These are phyloP conservation scores for Leccinum uliginosum DNA, from an alignment of 768 basidiomycete species.

Conservation along the genomic window DNA sequence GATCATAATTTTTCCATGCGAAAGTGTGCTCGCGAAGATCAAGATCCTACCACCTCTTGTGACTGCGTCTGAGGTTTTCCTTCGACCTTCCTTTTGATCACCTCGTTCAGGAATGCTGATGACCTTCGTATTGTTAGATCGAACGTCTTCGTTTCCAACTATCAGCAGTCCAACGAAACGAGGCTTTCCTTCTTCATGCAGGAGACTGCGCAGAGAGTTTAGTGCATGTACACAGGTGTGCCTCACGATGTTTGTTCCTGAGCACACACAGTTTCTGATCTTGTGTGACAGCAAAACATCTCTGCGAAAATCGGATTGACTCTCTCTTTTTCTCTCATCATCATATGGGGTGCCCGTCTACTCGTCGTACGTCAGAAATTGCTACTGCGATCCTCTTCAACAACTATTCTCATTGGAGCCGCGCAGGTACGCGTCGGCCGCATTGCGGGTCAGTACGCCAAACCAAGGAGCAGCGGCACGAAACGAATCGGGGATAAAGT, in stretches of 20 bases:
- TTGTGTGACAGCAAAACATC: conserved; percentile 65
- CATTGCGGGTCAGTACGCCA: conserved; percentile 96
- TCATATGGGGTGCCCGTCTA: conserved; percentile 88
- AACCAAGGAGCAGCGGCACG: conserved; percentile 80
- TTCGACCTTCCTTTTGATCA: not conserved
- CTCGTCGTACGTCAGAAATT: conserved; percentile 66
- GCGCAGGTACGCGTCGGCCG: conserved; percentile 74
- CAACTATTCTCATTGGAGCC: conserved; percentile 2
- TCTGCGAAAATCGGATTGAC: conserved; percentile 86
- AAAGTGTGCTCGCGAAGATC: conserved; percentile 77
- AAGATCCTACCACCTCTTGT: conserved; percentile 82
- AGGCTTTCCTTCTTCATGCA: conserved; percentile 93
- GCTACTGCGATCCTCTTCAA: not conserved
- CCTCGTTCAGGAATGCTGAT: conserved; percentile 27
- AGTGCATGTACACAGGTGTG: conserved; percentile 83
- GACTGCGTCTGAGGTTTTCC: conserved; percentile 82
- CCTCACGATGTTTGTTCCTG: conserved; percentile 13
- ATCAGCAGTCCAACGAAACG: conserved; percentile 72
- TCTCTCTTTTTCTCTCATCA: conserved; percentile 90
- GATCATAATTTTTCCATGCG: not conserved
- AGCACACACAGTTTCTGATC: conserved; percentile 5
- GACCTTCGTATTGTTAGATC: conserved; percentile 43
- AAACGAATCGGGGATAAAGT: conserved; percentile 72
- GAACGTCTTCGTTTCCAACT: conserved; percentile 81
- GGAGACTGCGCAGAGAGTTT: conserved; percentile 97